A percentile compares a stretch with the other conserved stretches of the same genome.
phyloP scores from a whole-genome alignment of 2,329 filamentous ascomycete species.

The Neopestalotiopsis sp. region DNA sequence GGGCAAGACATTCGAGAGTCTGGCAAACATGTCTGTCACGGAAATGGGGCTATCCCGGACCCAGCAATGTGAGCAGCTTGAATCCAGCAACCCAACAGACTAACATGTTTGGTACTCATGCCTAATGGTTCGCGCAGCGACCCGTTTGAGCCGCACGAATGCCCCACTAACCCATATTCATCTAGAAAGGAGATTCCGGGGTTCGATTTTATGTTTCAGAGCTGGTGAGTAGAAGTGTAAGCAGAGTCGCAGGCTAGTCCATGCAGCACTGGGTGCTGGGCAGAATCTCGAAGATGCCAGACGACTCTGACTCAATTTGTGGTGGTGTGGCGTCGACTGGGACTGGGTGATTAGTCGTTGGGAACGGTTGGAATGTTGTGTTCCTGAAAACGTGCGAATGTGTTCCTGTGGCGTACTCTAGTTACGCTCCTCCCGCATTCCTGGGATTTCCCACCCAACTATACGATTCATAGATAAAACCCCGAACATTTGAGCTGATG shows the following conservation, averaged over 20 bases:
- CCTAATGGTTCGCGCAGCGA: constrained; percentile 24
- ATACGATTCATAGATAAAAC: background rate
- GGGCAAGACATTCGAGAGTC: constrained; percentile 26
- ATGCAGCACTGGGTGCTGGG: background rate
- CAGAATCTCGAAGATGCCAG: background rate
- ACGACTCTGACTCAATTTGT: constrained; percentile 4
- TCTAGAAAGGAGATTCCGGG: constrained; percentile 19
- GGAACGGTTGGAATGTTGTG: constrained; percentile 12
- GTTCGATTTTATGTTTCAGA: constrained; percentile 20
- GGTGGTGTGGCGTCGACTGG: constrained; percentile 1
- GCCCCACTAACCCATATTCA: constrained; percentile 12
- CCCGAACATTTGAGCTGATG: background rate
- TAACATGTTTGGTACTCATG: constrained; percentile 22
- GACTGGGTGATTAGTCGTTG: background rate
- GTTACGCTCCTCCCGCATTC: constrained; percentile 12
- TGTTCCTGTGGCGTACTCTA: constrained; percentile 10
- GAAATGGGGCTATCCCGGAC: constrained; percentile 16
- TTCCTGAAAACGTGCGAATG: constrained; percentile 16
- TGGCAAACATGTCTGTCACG: constrained; percentile 20
- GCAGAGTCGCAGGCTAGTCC: background rate
- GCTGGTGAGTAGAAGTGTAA: background rate
- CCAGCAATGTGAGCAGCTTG: constrained; percentile 24
- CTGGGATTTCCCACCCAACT: background rate
- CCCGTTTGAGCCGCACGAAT: constrained; percentile 23
- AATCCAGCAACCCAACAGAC: constrained; percentile 15